Percentiles rank a stretch among this genome's conserved stretches.
phyloP scores from a whole-genome alignment of 108 stramenopile genomes.

The Nannochloropsis salina region DNA sequence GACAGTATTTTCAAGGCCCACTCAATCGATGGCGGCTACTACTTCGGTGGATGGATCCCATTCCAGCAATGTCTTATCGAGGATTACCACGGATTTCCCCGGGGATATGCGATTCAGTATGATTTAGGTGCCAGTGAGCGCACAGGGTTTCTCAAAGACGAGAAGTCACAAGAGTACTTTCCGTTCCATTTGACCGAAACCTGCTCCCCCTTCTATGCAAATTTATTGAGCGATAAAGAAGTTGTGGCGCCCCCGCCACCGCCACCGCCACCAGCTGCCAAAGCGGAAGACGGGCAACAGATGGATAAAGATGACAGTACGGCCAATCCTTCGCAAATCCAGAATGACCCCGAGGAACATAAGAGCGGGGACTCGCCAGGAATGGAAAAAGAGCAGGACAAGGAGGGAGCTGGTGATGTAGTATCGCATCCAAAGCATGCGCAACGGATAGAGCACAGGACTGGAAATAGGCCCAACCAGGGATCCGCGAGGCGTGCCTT shows the following conservation, averaged over 20 bases:
- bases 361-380: too few species aligned
- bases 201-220: not conserved
- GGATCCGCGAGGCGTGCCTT: too few species aligned
- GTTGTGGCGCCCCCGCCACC: not conserved
- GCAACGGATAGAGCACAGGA: too few species aligned
- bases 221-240: not conserved
- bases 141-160: not conserved
- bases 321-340: not conserved
- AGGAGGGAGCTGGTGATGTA: too few species aligned
- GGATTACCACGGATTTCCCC: not conserved
- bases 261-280: not conserved
- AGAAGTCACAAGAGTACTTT: not conserved
- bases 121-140: not conserved
- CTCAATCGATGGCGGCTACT: not conserved
- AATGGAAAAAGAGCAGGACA: too few species aligned
- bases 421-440: too few species aligned
- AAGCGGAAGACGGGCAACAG: not conserved
- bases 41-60: slow-evolving; percentile 14
- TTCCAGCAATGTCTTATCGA: slow-evolving; percentile 7
- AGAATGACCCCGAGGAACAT: too few species aligned
- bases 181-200: slow-evolving; percentile 8
- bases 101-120: not conserved
- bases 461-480: too few species aligned
- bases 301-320: not conserved
- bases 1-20: not conserved